Conservation (phyloP, 108 stramenopile genomes). For the Craspedostauros australis region DNA sequence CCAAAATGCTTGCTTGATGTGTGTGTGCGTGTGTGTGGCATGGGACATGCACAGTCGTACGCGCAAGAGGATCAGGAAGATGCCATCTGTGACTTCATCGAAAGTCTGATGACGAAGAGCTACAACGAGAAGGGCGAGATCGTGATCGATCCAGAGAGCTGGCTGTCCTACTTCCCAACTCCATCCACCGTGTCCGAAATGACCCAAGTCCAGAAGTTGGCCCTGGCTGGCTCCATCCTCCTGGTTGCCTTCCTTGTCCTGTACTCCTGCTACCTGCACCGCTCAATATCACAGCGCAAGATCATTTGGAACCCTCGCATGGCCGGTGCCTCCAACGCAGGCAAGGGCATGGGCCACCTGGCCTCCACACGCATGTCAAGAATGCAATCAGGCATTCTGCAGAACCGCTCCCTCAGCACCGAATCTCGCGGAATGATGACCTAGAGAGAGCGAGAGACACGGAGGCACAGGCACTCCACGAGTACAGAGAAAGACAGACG, state of each 20-base stretch:
- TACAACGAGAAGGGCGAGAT: slow-evolving; percentile 76
- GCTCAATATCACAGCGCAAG: slow-evolving; percentile 12
- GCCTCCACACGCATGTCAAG: slow-evolving; percentile 9
- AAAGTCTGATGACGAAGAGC: slow-evolving; percentile 50
- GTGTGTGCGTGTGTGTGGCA: no score
- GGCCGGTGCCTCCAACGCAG: slow-evolving; percentile 21
- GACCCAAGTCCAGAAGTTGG: slow-evolving; percentile 7
- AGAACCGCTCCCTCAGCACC: slow-evolving; percentile 16
- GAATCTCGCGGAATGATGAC: slow-evolving; percentile 3
- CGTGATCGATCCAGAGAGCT: slow-evolving; percentile 3
- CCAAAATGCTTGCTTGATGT: no score
- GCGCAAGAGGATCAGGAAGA: slow-evolving; percentile 36
- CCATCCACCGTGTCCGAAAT: neutral
- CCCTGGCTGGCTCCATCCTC: slow-evolving; percentile 14
- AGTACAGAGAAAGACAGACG: no score
- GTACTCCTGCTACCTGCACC: slow-evolving; percentile 29
- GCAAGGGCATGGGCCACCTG: slow-evolving; percentile 11
- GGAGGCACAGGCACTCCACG: neutral
- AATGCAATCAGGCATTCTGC: slow-evolving; percentile 28
- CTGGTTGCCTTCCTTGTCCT: slow-evolving; percentile 10
- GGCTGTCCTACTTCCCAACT: slow-evolving; percentile 4
- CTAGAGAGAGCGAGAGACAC: neutral
- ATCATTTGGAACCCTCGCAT: no score
- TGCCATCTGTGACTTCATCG: slow-evolving; percentile 61
- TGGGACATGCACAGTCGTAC: slow-evolving; percentile 32